Conservation (phyloP, 179 eudicot genomes). For the Dionaea muscipula region DNA sequence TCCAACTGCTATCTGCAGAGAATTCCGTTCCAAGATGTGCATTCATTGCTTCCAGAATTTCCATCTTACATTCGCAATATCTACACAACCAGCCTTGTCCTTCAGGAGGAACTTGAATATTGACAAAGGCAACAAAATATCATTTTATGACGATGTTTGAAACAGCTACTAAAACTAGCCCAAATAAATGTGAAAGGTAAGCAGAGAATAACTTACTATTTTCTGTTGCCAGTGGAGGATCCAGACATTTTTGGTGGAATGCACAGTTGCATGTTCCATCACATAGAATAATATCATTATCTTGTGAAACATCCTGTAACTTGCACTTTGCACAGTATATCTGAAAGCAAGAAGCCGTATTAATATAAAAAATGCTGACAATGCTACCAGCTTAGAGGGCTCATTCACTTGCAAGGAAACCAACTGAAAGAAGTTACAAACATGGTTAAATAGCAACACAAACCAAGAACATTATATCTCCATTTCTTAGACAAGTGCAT, state of each 20-base stretch:
- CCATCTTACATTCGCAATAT: conserved; percentile 72
- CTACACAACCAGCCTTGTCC: conserved; percentile 91
- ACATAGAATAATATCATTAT: conserved; percentile 90
- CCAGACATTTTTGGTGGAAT: conserved; percentile 88
- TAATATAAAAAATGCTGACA: too few species aligned
- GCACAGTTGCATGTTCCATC: conserved; percentile 94
- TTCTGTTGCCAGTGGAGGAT: conserved; percentile 82
- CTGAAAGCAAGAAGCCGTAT: conserved; percentile 25
- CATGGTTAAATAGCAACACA: too few species aligned
- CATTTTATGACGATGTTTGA: conserved; percentile 5
- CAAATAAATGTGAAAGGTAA: conserved; percentile 2
- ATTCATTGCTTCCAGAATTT: conserved; percentile 67
- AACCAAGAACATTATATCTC: too few species aligned
- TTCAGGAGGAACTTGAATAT: conserved; percentile 66
- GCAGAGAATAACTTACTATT: conserved; percentile 46
- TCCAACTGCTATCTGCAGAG: conserved; percentile 52
- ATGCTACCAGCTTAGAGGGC: too few species aligned
- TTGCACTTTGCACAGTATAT: conserved; percentile 83
- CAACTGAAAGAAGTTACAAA: too few species aligned
- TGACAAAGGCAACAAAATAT: conserved; percentile 10
- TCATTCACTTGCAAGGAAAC: too few species aligned
- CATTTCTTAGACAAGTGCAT: too few species aligned
- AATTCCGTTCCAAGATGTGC: conserved; percentile 87
- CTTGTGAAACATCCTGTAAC: conserved; percentile 67
- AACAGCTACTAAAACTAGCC: background rate